Evolutionary conservation across 257 asterid species (phyloP).

Genomic region (Salvia hispanica): DNA sequence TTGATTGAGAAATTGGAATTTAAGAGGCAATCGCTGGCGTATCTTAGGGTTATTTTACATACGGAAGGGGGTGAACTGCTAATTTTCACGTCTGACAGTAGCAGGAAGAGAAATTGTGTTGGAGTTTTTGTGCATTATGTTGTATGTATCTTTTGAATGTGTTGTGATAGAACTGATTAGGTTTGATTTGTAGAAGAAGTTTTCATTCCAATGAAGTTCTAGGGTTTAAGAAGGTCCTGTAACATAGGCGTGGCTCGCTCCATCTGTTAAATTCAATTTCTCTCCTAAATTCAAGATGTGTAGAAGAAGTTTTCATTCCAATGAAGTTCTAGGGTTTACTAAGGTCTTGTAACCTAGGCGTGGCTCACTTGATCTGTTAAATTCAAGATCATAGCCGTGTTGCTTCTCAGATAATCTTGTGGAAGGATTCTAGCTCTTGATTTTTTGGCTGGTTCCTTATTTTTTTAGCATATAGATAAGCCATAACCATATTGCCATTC

Average conservation of each 20-base stretch:
- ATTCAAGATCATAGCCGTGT: neutral
- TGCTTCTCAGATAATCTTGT: neutral
- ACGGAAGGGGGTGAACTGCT: neutral
- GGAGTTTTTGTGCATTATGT: too few species aligned
- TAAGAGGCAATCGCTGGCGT: neutral
- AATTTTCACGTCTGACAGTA: neutral
- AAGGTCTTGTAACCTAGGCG: neutral
- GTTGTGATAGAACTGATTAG: constrained; percentile 6
- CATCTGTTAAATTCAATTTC: neutral
- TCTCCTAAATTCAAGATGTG: too few species aligned
- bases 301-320: constrained; percentile 3
- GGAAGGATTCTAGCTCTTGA: too few species aligned
- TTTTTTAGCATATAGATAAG: neutral
- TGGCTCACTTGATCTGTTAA: neutral
- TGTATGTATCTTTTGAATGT: neutral
- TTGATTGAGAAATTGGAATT: neutral
- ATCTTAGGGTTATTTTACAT: neutral
- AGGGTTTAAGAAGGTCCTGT: neutral
- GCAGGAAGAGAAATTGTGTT: neutral
- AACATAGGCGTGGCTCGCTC: neutral
- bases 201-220: neutral
- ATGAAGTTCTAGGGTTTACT: neutral
- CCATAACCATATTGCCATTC: neutral
- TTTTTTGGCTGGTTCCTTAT: neutral
- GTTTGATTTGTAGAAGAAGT: neutral